A percentile compares a stretch with the other conserved stretches of the same genome.
Conservation (phyloP, 2,329 filamentous ascomycete genomes). For the Colletotrichum echinochloae region DNA sequence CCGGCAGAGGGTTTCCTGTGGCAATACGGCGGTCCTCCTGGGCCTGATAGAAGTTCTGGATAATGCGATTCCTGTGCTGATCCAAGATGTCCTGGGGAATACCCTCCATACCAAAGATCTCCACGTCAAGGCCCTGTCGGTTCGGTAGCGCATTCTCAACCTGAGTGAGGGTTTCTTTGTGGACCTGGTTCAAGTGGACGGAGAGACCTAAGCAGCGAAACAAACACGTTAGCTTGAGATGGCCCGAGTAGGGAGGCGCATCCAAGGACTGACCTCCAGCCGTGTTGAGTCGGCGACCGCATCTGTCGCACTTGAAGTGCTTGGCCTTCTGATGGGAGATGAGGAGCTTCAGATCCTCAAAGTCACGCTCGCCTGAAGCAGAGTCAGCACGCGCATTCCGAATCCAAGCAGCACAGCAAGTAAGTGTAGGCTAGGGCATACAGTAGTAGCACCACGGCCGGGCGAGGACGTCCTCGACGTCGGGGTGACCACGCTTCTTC, state of each 20-base stretch:
- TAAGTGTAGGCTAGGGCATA: constrained; percentile 52
- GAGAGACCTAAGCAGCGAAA: constrained; percentile 75
- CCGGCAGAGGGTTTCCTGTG: constrained; percentile 86
- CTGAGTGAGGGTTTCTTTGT: constrained; percentile 88
- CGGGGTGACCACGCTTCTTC: constrained; percentile 88
- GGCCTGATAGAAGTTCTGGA: constrained; percentile 85
- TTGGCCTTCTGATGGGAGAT: constrained; percentile 99
- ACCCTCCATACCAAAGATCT: constrained; percentile 99
- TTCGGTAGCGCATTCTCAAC: constrained; percentile 95
- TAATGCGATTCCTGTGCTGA: constrained; percentile 87
- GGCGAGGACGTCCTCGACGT: constrained; percentile 87
- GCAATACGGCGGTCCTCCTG: constrained; percentile 84
- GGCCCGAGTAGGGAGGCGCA: background rate
- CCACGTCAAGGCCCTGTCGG: constrained; percentile 85
- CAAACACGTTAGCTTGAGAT: constrained; percentile 34
- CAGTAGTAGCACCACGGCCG: constrained; percentile 99
- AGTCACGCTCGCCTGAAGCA: constrained; percentile 83
- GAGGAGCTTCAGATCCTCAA: constrained; percentile 95
- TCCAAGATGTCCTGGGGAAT: constrained; percentile 88
- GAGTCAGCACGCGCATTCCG: constrained; percentile 43
- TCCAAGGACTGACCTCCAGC: constrained; percentile 79
- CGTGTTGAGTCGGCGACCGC: constrained; percentile 88
- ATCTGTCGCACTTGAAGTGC: constrained; percentile 97
- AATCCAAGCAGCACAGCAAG: constrained; percentile 14
- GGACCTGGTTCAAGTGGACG: constrained; percentile 98